Evolutionary conservation across 805 yeast species (phyloP).

Genomic region (Candida adriatica): DNA sequence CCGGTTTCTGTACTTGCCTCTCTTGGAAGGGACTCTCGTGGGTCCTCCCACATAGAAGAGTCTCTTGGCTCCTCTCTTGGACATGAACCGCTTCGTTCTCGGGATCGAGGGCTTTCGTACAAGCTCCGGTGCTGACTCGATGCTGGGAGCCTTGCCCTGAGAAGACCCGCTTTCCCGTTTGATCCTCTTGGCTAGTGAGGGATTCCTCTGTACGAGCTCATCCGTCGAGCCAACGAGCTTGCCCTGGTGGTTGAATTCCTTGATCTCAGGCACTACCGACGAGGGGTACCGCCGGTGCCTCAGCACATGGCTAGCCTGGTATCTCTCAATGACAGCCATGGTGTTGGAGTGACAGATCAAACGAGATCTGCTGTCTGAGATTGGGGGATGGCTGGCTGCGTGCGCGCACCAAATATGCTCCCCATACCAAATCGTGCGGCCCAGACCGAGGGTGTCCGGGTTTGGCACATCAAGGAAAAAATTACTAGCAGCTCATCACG

Average conservation of each 20-base stretch:
- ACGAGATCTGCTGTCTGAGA: too few relatives aligned
- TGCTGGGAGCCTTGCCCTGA: neutral
- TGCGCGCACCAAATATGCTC: too few relatives aligned
- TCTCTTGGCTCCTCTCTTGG: slow-evolving; percentile 13
- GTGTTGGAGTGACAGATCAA: too few relatives aligned
- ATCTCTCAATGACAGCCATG: too few relatives aligned
- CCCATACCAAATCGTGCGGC: too few relatives aligned
- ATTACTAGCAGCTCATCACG: too few relatives aligned
- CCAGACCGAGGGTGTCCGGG: too few relatives aligned
- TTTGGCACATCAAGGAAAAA: too few relatives aligned
- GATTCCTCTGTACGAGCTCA: neutral
- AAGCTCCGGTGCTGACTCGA: neutral
- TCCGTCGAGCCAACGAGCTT: neutral
- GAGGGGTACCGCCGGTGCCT: neutral
- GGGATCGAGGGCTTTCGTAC: slow-evolving; percentile 11
- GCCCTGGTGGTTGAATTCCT: neutral
- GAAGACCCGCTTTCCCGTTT: neutral
- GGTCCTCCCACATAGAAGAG: slow-evolving; percentile 21
- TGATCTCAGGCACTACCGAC: neutral
- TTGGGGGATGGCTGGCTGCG: too few relatives aligned
- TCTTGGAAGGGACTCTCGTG: slow-evolving; percentile 14
- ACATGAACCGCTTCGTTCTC: slow-evolving; percentile 19
- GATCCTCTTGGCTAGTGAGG: neutral
- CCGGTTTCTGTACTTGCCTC: slow-evolving; percentile 21
- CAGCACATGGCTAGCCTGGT: neutral